These are phyloP conservation scores for Nothopassalora personata DNA, from an alignment of 2,329 filamentous ascomycete species.

Conservation along the genomic window DNA sequence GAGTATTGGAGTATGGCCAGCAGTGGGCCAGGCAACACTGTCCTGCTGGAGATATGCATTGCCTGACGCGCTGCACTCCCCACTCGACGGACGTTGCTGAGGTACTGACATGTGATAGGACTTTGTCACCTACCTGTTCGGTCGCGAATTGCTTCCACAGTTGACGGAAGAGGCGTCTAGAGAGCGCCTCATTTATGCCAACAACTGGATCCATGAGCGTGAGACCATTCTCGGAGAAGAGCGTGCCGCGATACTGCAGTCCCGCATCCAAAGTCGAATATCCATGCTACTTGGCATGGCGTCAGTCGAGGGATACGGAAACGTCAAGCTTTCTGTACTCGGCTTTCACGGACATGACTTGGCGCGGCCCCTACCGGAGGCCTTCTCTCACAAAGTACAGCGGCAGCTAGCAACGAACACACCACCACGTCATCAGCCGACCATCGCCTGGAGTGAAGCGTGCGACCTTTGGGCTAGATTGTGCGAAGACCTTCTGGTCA, in stretches of 20 bases:
- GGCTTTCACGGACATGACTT: conserved; percentile 51
- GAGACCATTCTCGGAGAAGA: not conserved
- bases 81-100: not conserved
- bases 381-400: conserved; percentile 87
- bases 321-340: not conserved
- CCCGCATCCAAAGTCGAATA: conserved; percentile 61
- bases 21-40: too few species aligned
- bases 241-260: conserved; percentile 16
- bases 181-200: conserved; percentile 50
- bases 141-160: conserved; percentile 65
- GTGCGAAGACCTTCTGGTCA: conserved; percentile 65
- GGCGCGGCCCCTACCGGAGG: conserved; percentile 62
- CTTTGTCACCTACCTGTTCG: conserved; percentile 88
- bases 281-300: conserved; percentile 50
- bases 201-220: conserved; percentile 42
- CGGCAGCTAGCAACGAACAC: conserved; percentile 89
- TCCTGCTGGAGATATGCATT: too few species aligned
- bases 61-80: too few species aligned
- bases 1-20: not conserved
- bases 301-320: conserved; percentile 34
- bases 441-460: conserved; percentile 67
- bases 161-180: conserved; percentile 56
- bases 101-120: conserved; percentile 44
- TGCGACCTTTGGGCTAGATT: conserved; percentile 64
- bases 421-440: conserved; percentile 82